phyloP scores from a whole-genome alignment of 768 basidiomycete genomes.

The Gymnopilus junonius region DNA sequence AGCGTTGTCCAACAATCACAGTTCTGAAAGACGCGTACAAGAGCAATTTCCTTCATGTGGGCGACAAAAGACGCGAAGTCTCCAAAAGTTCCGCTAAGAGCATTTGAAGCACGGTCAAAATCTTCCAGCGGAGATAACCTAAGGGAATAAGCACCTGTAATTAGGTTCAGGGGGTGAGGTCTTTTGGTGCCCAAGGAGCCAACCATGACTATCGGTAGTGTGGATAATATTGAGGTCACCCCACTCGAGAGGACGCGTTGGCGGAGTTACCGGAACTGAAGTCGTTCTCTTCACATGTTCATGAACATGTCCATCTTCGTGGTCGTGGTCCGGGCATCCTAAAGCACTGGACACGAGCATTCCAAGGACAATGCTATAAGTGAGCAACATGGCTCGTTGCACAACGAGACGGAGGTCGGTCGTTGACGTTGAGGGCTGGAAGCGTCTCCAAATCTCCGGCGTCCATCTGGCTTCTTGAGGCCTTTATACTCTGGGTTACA shows the following conservation, averaged over 20 bases:
- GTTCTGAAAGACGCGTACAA: conserved; percentile 36
- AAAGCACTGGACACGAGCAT: conserved; percentile 15
- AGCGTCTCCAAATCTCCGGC: background rate
- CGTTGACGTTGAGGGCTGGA: background rate
- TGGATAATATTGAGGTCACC: conserved; percentile 88
- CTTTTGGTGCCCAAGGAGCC: conserved; percentile 84
- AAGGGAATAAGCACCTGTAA: conserved; percentile 41
- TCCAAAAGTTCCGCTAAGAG: conserved; percentile 51
- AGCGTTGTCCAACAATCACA: background rate
- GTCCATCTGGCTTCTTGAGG: background rate
- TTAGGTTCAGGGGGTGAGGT: conserved; percentile 73
- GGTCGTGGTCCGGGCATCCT: conserved; percentile 28
- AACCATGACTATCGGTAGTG: conserved; percentile 81
- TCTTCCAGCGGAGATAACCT: background rate
- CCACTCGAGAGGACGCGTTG: conserved; percentile 76
- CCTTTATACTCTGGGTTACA: background rate
- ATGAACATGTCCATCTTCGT: conserved; percentile 32
- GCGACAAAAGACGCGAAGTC: conserved; percentile 86
- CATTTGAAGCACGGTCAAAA: background rate
- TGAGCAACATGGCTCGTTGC: conserved; percentile 15
- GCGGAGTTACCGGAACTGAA: conserved; percentile 50
- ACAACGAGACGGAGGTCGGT: background rate
- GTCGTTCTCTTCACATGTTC: conserved; percentile 40
- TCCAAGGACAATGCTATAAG: conserved; percentile 13
- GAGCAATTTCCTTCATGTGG: conserved; percentile 79